Conservation (phyloP, 345 rosid species). For the Cochlearia excelsa region DNA sequence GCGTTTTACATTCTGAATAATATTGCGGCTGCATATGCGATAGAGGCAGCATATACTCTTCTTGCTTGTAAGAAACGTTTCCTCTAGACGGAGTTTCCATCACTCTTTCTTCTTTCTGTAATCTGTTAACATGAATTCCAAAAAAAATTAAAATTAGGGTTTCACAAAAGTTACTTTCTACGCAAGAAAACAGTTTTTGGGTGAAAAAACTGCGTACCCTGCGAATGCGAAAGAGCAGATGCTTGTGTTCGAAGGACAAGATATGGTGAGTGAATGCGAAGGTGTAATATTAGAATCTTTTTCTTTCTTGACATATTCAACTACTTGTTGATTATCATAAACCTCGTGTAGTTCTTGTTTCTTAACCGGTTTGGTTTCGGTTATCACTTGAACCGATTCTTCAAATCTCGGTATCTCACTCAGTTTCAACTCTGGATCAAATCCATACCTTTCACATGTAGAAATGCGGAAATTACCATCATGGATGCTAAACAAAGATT, state of each 20-base stretch:
- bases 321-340: neutral
- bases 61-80: slow-evolving; percentile 1
- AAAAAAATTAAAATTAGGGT: neutral
- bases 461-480: slow-evolving; percentile 56
- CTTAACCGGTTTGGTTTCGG: slow-evolving; percentile 9
- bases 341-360: neutral
- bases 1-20: too few species aligned
- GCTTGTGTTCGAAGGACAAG: slow-evolving; percentile 43
- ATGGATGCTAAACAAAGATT: slow-evolving; percentile 81
- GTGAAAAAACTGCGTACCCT: slow-evolving; percentile 35
- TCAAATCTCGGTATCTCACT: slow-evolving; percentile 26
- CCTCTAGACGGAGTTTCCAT: slow-evolving; percentile 22
- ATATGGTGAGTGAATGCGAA: slow-evolving; percentile 33
- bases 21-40: slow-evolving; percentile 12
- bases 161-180: neutral
- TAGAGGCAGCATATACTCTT: slow-evolving; percentile 27
- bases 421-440: slow-evolving; percentile 15
- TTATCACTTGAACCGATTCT: slow-evolving; percentile 26
- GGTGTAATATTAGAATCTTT: slow-evolving; percentile 9
- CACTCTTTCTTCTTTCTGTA: slow-evolving; percentile 35
- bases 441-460: slow-evolving; percentile 43
- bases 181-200: neutral
- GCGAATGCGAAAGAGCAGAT: slow-evolving; percentile 66
- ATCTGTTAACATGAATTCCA: slow-evolving; percentile 32
- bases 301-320: neutral